Percentiles rank a stretch among this genome's conserved stretches.
phyloP scores from a whole-genome alignment of 148 eudicot genomes.

The Linanthus parryae region DNA sequence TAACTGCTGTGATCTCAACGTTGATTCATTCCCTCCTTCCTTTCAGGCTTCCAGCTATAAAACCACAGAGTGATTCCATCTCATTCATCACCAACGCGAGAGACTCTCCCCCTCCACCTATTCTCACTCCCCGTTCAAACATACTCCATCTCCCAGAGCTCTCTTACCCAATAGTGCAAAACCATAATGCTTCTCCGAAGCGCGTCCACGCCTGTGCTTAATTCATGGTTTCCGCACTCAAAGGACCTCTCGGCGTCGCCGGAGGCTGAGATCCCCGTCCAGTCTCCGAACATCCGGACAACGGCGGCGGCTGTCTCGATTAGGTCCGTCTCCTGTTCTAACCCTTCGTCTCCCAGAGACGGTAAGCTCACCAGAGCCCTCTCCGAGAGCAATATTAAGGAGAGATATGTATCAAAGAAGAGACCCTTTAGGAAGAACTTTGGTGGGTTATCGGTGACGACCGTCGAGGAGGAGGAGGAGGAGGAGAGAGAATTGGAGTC shows the following conservation, averaged over 20 bases:
- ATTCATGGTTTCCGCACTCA: constrained; percentile 25
- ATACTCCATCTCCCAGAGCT: too few species aligned
- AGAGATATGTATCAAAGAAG: constrained; percentile 9
- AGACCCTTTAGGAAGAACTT: constrained; percentile 8
- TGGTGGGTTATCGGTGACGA: constrained; percentile 1
- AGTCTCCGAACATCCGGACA: constrained; percentile 3
- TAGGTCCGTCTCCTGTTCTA: neutral
- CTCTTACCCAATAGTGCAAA: too few species aligned
- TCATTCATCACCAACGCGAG: too few species aligned
- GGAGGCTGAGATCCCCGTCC: neutral
- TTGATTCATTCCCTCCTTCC: too few species aligned
- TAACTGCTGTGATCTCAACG: too few species aligned
- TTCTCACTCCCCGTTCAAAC: too few species aligned
- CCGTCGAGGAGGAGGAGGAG: constrained; percentile 14
- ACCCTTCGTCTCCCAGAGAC: neutral
- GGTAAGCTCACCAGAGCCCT: constrained; percentile 20
- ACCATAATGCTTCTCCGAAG: constrained; percentile 53
- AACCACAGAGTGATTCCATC: too few species aligned
- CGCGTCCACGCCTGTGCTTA: constrained; percentile 40
- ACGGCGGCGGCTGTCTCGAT: neutral
- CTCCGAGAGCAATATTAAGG: constrained; percentile 38
- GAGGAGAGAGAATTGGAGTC: neutral
- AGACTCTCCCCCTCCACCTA: too few species aligned
- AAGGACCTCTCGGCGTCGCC: constrained; percentile 14
- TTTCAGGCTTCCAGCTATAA: too few species aligned